phyloP scores from a whole-genome alignment of 129 eudicot species.

The Flaveria trinervia region DNA sequence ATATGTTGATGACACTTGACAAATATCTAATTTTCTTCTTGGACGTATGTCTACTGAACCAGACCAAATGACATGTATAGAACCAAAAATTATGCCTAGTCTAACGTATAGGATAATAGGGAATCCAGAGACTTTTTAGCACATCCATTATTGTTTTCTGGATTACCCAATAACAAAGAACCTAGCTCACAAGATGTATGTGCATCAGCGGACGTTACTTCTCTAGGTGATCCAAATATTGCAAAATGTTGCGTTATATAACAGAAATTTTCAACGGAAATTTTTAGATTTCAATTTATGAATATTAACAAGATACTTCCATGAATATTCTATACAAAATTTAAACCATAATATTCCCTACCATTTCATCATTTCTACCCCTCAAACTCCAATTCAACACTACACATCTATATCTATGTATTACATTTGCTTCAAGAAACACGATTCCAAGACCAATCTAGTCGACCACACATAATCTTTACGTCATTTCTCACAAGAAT shows the following conservation, averaged over 20 bases:
- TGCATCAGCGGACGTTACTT: neutral
- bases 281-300: conserved; percentile 3
- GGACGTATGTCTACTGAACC: no score
- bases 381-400: conserved; percentile 13
- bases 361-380: conserved; percentile 15
- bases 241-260: neutral
- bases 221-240: neutral
- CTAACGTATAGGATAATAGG: no score
- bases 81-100: no score
- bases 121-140: no score
- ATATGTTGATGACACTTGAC: no score
- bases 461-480: neutral
- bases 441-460: conserved; percentile 9
- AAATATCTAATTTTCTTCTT: no score
- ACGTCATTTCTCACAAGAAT: conserved; percentile 15
- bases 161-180: neutral
- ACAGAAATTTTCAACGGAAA: neutral
- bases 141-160: neutral
- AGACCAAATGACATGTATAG: neutral
- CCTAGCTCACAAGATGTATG: neutral
- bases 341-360: conserved; percentile 3
- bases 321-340: conserved; percentile 20
- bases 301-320: conserved; percentile 9
- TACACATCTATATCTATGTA: neutral
- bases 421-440: conserved; percentile 14